Evolutionary conservation across 208 protist species (phyloP).

Genomic region (Trypanosoma cruzi): DNA sequence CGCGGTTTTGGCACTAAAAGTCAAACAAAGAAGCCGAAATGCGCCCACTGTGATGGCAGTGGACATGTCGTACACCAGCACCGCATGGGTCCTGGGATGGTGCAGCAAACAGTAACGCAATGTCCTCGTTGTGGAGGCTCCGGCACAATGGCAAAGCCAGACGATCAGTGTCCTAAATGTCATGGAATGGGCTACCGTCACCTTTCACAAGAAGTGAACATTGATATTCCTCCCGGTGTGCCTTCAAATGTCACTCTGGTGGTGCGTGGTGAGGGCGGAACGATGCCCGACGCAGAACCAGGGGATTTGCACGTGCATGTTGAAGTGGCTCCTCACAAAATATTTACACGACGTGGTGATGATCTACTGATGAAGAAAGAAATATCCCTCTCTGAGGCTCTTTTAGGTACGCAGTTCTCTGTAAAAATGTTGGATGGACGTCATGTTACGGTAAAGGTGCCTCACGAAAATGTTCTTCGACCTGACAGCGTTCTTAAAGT

Average conservation of each 20-base stretch:
- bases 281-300: conserved; percentile 90
- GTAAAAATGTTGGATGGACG: conserved; percentile 94
- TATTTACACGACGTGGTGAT: conserved; percentile 94
- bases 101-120: conserved; percentile 93
- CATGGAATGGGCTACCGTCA: conserved; percentile 92
- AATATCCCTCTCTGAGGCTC: conserved; percentile 94
- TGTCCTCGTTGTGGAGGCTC: conserved; percentile 95
- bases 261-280: conserved; percentile 96
- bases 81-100: conserved; percentile 96
- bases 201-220: conserved; percentile 94
- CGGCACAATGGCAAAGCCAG: conserved; percentile 89
- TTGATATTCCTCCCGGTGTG: conserved; percentile 97
- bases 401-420: conserved; percentile 89
- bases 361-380: conserved; percentile 94
- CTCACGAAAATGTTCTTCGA: conserved; percentile 59
- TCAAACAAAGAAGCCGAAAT: conserved; percentile 88
- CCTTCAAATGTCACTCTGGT: conserved; percentile 95
- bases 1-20: conserved; percentile 88
- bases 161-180: conserved; percentile 96
- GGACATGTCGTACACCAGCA: conserved; percentile 93
- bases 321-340: conserved; percentile 91
- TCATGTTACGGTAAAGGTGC: conserved; percentile 78
- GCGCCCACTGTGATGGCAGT: conserved; percentile 92
- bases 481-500: conserved; percentile 83
- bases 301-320: conserved; percentile 98